phyloP scores from a whole-genome alignment of 2,329 filamentous ascomycete species.

The Sporothrix euskadiensis region DNA sequence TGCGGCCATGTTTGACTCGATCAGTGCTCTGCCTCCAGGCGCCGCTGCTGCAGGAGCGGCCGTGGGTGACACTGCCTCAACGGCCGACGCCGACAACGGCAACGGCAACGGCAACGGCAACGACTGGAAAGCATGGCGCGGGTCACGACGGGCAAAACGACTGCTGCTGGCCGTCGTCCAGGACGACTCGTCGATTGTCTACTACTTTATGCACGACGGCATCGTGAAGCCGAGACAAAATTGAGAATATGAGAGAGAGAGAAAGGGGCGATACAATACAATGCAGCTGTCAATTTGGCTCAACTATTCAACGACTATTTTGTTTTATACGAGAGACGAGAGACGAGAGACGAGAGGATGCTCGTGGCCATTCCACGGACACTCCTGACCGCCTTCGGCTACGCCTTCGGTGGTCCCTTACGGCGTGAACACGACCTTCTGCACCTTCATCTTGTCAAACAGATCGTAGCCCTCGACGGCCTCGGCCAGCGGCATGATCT shows the following conservation, averaged over 20 bases:
- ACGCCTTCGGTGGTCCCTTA: slow-evolving; percentile 33
- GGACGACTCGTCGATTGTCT: slow-evolving; percentile 79
- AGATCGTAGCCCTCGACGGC: slow-evolving; percentile 69
- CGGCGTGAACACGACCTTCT: slow-evolving; percentile 70
- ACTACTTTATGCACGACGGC: slow-evolving; percentile 84
- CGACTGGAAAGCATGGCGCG: slow-evolving; percentile 47
- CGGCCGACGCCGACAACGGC: not conserved
- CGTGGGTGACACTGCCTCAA: not conserved
- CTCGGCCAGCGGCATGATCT: slow-evolving; percentile 68
- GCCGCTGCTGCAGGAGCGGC: slow-evolving; percentile 30
- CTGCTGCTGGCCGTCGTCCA: slow-evolving; percentile 73
- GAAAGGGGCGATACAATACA: not conserved
- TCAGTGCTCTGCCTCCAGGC: slow-evolving; percentile 47
- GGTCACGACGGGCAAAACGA: slow-evolving; percentile 60
- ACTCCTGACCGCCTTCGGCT: not conserved
- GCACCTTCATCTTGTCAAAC: slow-evolving; percentile 71
- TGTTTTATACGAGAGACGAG: not conserved
- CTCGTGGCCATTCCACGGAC: too few relatives aligned
- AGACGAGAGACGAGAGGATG: too few relatives aligned
- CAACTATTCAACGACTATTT: not conserved
- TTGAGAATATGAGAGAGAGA: slow-evolving; percentile 41
- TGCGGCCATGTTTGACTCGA: slow-evolving; percentile 67
- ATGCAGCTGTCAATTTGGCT: not conserved
- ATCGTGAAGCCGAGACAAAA: slow-evolving; percentile 85
- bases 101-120: not conserved